Conservation (phyloP, 495 filamentous ascomycete genomes). For the Trichoderma asperelloides region DNA sequence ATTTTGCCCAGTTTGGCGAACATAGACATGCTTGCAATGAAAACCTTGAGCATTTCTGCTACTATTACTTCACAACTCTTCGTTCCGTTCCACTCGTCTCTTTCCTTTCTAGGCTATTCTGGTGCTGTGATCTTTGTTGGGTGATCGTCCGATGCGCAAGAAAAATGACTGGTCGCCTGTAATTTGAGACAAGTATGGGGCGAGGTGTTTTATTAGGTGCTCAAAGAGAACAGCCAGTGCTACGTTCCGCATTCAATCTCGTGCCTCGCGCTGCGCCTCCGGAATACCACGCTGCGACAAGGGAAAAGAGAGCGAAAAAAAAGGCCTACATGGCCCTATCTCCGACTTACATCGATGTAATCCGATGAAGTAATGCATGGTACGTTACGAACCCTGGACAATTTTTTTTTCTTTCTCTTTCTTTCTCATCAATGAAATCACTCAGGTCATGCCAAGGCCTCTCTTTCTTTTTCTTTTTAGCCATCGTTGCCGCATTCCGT, state of each 20-base stretch:
- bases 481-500: neutral
- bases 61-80: neutral
- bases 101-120: neutral
- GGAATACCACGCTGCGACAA: neutral
- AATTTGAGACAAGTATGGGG: conserved; percentile 3
- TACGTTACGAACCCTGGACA: neutral
- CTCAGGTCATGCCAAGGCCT: neutral
- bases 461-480: no score
- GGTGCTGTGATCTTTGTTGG: conserved; percentile 7
- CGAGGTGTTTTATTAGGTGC: neutral
- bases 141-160: conserved; percentile 1
- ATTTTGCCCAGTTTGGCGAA: neutral
- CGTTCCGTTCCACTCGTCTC: neutral
- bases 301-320: neutral
- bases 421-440: neutral
- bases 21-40: neutral
- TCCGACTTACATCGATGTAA: neutral
- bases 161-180: neutral
- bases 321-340: neutral
- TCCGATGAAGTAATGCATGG: neutral
- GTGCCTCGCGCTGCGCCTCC: neutral
- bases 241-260: neutral
- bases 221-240: neutral
- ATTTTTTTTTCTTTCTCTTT: no score
- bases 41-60: neutral